These are phyloP conservation scores for Thalia dealbata DNA, from an alignment of 176 grass and related monocot species.

Conservation along the genomic window DNA sequence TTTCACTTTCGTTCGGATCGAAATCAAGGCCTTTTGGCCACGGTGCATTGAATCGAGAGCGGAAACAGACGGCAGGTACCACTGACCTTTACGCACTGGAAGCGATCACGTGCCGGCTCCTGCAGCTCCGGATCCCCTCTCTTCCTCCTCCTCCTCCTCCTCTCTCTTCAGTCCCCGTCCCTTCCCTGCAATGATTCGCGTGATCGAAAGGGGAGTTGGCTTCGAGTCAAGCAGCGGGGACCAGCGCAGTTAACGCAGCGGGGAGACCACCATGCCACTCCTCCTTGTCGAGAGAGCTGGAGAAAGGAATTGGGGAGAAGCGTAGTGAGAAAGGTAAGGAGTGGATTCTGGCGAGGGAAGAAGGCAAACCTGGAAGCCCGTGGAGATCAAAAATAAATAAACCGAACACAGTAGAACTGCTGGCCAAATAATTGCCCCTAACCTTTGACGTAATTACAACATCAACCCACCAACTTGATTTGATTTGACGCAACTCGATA, in stretches of 20 bases:
- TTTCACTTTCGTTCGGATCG: neutral
- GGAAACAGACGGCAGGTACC: neutral
- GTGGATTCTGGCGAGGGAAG: too few relatives aligned
- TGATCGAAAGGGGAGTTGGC: neutral
- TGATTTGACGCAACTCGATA: too few relatives aligned
- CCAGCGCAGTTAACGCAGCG: neutral
- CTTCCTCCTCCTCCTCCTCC: neutral
- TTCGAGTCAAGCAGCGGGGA: neutral
- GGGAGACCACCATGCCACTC: too few relatives aligned
- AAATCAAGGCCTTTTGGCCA: neutral
- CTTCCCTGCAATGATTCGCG: neutral
- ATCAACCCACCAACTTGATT: too few relatives aligned
- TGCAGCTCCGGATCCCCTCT: neutral
- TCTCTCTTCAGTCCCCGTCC: neutral
- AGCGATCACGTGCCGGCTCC: neutral
- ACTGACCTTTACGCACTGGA: neutral
- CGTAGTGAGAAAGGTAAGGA: too few relatives aligned
- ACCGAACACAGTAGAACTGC: too few relatives aligned
- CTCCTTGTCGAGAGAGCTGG: too few relatives aligned
- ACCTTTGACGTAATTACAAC: too few relatives aligned
- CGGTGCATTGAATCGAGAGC: neutral
- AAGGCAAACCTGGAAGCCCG: too few relatives aligned
- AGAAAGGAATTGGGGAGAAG: too few relatives aligned
- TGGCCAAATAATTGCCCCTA: too few relatives aligned
- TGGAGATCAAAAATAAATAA: too few relatives aligned